Conservation (phyloP, 164 flowering plant genomes). For the Malania oleifera region DNA sequence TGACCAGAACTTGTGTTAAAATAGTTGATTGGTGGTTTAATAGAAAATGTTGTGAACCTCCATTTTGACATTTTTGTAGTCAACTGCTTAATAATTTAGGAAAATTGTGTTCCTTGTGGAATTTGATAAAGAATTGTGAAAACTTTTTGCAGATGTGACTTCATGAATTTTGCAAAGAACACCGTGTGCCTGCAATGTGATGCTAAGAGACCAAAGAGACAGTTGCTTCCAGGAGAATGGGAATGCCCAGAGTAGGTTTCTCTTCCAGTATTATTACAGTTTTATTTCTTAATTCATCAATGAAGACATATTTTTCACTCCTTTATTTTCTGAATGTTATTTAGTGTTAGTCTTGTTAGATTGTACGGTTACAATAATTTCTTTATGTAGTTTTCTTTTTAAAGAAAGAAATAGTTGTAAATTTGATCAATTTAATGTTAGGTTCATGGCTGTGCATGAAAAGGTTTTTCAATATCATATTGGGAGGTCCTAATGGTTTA, state of each 20-base stretch:
- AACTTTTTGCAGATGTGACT: conserved; percentile 73
- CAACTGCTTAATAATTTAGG: neutral
- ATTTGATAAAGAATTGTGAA: conserved; percentile 6
- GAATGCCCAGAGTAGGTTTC: conserved; percentile 90
- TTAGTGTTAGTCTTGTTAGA: too few species aligned
- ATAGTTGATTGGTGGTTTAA: too few species aligned
- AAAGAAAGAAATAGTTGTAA: too few species aligned
- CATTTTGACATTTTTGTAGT: neutral
- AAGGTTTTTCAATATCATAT: too few species aligned
- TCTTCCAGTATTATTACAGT: conserved; percentile 1
- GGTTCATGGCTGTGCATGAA: neutral
- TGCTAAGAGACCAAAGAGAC: conserved; percentile 94
- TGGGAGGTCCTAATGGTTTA: too few species aligned
- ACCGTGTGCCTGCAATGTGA: conserved; percentile 91
- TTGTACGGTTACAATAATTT: neutral
- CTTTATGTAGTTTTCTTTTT: neutral
- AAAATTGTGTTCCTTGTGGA: neutral
- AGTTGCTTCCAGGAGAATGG: conserved; percentile 99
- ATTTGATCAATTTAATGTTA: neutral
- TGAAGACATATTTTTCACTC: neutral
- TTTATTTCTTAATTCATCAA: neutral
- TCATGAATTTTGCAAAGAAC: conserved; percentile 98
- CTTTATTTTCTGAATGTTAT: neutral
- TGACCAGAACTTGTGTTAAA: too few species aligned
- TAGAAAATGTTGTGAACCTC: too few species aligned